Evolutionary conservation across 2,329 filamentous ascomycete species (phyloP).

Genomic region (Trichoderma citrinoviride): DNA sequence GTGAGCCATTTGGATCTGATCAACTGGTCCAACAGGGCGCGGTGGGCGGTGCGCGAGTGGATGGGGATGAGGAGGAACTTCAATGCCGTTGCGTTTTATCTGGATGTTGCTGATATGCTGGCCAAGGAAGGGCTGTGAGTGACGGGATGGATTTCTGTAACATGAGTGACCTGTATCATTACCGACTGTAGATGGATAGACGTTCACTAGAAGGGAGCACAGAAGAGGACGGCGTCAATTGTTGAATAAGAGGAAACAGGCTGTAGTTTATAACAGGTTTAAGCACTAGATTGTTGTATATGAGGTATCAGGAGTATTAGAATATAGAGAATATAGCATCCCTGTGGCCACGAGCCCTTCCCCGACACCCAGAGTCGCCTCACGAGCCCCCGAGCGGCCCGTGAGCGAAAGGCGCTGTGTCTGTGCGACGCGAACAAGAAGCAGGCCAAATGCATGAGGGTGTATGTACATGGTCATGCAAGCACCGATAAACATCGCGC

Average conservation of each 20-base stretch:
- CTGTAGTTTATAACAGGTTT: conserved; percentile 13
- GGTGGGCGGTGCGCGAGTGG: conserved; percentile 52
- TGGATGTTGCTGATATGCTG: conserved; percentile 67
- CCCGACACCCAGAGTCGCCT: conserved; percentile 10
- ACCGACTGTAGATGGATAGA: background rate
- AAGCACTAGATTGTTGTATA: conserved; percentile 20
- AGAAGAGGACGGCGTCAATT: background rate
- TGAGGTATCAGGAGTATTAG: conserved; percentile 28
- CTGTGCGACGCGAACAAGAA: background rate
- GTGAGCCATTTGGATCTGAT: conserved; percentile 65
- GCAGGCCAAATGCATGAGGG: background rate
- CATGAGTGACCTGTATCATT: background rate
- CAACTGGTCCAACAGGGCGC: conserved; percentile 63
- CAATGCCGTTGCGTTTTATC: conserved; percentile 66
- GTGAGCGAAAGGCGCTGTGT: background rate
- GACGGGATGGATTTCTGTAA: background rate
- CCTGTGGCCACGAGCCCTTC: conserved; percentile 23
- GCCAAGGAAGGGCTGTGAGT: conserved; percentile 60
- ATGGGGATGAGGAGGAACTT: conserved; percentile 57
- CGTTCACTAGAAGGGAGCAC: background rate
- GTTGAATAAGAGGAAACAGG: conserved; percentile 11
- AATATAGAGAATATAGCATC: conserved; percentile 31
- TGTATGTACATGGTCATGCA: conserved; percentile 14
- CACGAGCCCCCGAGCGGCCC: background rate
- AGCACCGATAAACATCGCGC: conserved; percentile 7